Base-by-base conservation (phyloP, 371 early-diverging fungal species). In the Catenaria anguillulae region DNA sequence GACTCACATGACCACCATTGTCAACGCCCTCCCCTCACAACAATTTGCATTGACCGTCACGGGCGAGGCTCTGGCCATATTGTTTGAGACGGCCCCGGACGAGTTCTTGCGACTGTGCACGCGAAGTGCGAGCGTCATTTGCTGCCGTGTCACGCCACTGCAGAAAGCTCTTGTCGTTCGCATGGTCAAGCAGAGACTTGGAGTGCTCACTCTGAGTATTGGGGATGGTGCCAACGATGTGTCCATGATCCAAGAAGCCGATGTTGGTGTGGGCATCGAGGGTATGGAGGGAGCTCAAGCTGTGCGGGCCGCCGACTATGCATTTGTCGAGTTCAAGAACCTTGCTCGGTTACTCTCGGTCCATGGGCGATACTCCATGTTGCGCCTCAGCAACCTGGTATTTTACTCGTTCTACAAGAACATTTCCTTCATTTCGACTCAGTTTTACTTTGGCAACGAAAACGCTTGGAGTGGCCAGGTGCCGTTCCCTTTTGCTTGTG, bases 191-290 rank as follows among this genome's bases (percentile, higher is more conserved):
- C 33, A 46, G 10, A 58, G 64, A 24, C 66, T 73, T n/a, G 67
- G 67, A 46, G 55, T 56, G 34, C 66, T 62, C 58, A 74, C 75
- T 37, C 70, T 78, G 31, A 73, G 78, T 61, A 79, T 84, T 48
- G 84, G 86, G 21, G 86, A 86, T 70, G 86, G 86, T 35, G 83
- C 82, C 29, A 86, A 86, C 71, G 86, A 86, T 66, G 83, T 84
- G 26, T 64, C 74, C 17, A 84, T 86, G 87, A 77, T 86, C 40
- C 77, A 77, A 66, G 76, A 73, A 34, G 79, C 86, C 2, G 65
- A 83, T 68, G 73, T 86, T 23, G 85, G 87, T 21, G 80, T 86
- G 13, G 87, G 87, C 2, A 82, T 86, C 52, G 72, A 75, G 64
- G 87, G 87, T 21, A 73, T 77, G 60, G 86, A 86, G 66, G 86